Base-by-base conservation (phyloP, 208 protist species). In the Kentomonas sorsogonicus region DNA sequence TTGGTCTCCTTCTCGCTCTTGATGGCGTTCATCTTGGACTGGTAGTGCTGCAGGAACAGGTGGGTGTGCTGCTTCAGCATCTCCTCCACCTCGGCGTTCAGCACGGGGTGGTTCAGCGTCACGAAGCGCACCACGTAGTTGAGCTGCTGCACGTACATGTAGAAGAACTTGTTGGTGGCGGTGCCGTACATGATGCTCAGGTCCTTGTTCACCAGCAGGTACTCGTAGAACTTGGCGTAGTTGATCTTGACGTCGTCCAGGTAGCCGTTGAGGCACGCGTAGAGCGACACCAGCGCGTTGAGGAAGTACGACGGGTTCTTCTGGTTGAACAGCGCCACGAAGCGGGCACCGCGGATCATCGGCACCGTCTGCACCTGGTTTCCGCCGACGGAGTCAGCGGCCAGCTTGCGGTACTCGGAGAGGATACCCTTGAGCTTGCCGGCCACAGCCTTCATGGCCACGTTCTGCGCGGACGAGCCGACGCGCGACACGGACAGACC, bases 401-500 rank as follows among this genome's bases (percentile, higher is more conserved):
- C 93, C 16, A 97, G 74, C 73, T 96, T 95, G 72, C 90, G 86
- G 77, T 96, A 97, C 82, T 96, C 89, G 23, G 90, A 86, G 43
- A 97, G 81, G 65, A 96, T 93, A 36, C 89, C 80, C 73, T 97
- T 97, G 62, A 97, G 78, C 41, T 82, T 79, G 38, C 85, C 88
- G 33, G 89, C 85, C 43, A 97, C 90, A 47, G 89, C 82, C 74
- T 95, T 95, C 93, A 97, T 96, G 22, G 89, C 84, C 50, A 89
- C 86, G 55, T 86, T 91, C 73, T 97, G 93, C 13, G 93, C 93
- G 29, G 90, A 91, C 22, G 93, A 96, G 43, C 91, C 93, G 47
- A 97, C 93, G 81, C 93, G 89, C 23, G 90, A 96, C 65, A 97
- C 93, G 30, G 93, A 97, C 31, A 97, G 82, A 85, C 90, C 93